Conservation (phyloP, 228 moss, liverwort and hornwort species). For the Sphagnum magellanicum region DNA sequence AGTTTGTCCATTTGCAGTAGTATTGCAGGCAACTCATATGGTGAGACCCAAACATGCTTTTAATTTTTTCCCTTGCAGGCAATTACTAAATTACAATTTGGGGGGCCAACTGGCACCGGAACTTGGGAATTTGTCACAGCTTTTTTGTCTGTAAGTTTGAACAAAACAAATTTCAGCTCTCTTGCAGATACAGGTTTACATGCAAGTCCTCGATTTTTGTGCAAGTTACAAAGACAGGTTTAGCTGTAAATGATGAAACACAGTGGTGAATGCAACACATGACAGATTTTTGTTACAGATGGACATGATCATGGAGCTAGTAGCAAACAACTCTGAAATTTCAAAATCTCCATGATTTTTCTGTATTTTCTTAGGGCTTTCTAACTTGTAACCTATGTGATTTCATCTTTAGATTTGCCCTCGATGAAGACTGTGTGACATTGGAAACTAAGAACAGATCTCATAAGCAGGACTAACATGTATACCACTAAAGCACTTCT, state of each 20-base stretch:
- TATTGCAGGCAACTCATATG: background rate
- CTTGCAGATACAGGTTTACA: background rate
- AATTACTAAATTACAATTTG: constrained; percentile 29
- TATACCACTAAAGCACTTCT: background rate
- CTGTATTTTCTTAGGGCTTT: no score
- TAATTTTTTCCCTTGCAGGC: constrained; percentile 17
- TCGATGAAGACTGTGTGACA: background rate
- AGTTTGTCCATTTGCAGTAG: background rate
- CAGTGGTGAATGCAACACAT: no score
- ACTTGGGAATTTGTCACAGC: constrained; percentile 32
- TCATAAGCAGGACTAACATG: background rate
- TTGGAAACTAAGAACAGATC: background rate
- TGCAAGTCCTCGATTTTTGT: background rate
- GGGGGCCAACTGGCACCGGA: constrained; percentile 34
- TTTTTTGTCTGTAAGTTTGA: constrained; percentile 23
- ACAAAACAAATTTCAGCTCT: background rate
- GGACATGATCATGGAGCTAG: no score
- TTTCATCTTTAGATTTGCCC: background rate
- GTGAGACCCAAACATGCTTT: background rate
- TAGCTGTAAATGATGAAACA: background rate
- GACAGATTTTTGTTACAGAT: no score
- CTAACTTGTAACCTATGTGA: no score
- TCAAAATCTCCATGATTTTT: no score
- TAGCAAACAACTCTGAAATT: no score
- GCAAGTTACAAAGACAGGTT: background rate